phyloP scores from a whole-genome alignment of 345 rosid species.

The Fremontodendron californicum region DNA sequence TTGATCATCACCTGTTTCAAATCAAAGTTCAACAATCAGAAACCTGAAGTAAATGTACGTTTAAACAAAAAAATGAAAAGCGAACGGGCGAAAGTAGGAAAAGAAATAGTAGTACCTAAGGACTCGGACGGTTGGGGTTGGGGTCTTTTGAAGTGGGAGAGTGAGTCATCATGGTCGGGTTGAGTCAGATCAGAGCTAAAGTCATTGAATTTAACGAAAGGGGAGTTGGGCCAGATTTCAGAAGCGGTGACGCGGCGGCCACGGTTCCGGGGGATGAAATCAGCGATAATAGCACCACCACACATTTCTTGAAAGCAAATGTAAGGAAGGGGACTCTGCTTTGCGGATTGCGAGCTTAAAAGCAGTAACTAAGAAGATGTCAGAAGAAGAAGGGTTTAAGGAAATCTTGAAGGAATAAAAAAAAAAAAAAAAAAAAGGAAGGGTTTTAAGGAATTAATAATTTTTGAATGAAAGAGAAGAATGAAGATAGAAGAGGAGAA shows the following conservation, averaged over 20 bases:
- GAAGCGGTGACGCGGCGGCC: slow-evolving; percentile 32
- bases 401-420: background rate
- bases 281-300: slow-evolving; percentile 62
- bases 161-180: background rate
- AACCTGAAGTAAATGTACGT: too few relatives aligned
- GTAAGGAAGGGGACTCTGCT: background rate
- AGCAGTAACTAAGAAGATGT: background rate
- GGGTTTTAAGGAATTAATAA: too few relatives aligned
- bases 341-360: background rate
- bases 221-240: slow-evolving; percentile 53
- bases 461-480: background rate
- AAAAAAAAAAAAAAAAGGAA: too few relatives aligned
- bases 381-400: background rate
- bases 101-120: slow-evolving; percentile 36
- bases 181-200: slow-evolving; percentile 19
- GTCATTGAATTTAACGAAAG: slow-evolving; percentile 21
- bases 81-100: background rate
- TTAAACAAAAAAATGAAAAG: background rate
- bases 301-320: slow-evolving; percentile 41
- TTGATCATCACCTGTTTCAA: slow-evolving; percentile 38
- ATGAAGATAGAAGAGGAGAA: background rate
- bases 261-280: slow-evolving; percentile 43
- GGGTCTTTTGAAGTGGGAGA: slow-evolving; percentile 23
- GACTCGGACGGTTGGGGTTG: slow-evolving; percentile 27
- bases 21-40: slow-evolving; percentile 18